Evolutionary conservation across 2,329 filamentous ascomycete genomes (phyloP), one percentile per base, ranked within the genome.

Genomic region (Fonsecaea multimorphosa): DNA sequence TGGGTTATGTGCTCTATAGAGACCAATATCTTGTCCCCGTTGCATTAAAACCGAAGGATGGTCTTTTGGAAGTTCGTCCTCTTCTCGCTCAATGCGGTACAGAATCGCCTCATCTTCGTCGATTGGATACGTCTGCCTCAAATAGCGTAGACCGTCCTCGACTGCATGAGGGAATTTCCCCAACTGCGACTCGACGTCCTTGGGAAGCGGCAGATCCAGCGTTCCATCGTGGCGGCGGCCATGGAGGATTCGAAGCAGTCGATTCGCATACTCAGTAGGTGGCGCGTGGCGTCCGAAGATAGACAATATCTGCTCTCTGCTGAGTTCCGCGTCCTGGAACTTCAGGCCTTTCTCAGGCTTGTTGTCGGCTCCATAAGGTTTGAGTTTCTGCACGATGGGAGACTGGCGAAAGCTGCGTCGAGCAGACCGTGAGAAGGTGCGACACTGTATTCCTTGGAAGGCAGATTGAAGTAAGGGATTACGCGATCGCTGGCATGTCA

Each of bases 51-150:
- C 71, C 27, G 71, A 68, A 24, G 71, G 70, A 32, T 68, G 58
- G 22, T 74, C 67, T 36, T 64, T 62, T 27, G 70, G 64, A 16
- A 57, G 51, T 27, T 65, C 63, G 22, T 63, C 34, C 16, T 73
- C 71, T 63, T 76, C 74, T 16, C 70, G 62, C 27, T 73, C 72
- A 32, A 83, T 78, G 1, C 81, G 77, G 14, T 75, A 75, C 19
- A 82, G 56, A n/a, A 83, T 82, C 2, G 81, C 81, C 6, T 79
- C 79, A 69, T 83, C 81, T 68, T 83, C 81, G 27, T 83, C 81
- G 12, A 83, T 63, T 0, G 80, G 79, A 32, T 80, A 77, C 14
- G 77, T 75, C 22, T 67, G 64, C 16, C 81, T 78, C 5, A 83
- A 73, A 76, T 79, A 83, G 49, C 75, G 63, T 40, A 83, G 68